Evolutionary conservation across 352 stramenopile genomes (phyloP).

Genomic region (Globisporangium okanoganense): DNA sequence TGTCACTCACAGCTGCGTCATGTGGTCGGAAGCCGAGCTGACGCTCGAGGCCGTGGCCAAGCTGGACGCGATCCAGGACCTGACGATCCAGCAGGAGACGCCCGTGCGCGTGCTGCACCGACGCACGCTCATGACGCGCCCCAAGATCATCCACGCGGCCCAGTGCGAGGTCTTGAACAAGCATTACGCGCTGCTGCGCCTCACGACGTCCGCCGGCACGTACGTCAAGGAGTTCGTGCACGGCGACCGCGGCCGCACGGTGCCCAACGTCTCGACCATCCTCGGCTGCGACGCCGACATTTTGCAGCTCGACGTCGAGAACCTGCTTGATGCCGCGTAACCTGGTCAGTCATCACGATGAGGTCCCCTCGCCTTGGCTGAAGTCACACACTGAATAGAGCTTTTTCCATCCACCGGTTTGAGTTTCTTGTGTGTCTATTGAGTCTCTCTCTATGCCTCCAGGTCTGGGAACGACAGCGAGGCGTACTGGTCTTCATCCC

Average conservation of each 20-base stretch:
- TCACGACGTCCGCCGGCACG: conserved; percentile 95
- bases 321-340: conserved; percentile 71
- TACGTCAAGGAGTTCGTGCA: conserved; percentile 99
- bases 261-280: conserved; percentile 92
- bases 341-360: not conserved
- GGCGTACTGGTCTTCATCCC: conserved; percentile 80
- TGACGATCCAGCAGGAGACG: conserved; percentile 94
- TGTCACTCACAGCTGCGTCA: conserved; percentile 50
- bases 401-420: not conserved
- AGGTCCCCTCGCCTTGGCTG: not conserved
- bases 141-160: conserved; percentile 88
- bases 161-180: conserved; percentile 91
- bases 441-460: not conserved
- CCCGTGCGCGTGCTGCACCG: conserved; percentile 98
- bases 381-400: not conserved
- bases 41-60: conserved; percentile 57
- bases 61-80: conserved; percentile 74
- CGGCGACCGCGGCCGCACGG: conserved; percentile 96
- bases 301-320: conserved; percentile 96
- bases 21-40: conserved; percentile 65
- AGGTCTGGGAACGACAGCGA: conserved; percentile 54
- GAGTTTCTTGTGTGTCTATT: not conserved
- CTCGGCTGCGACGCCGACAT: conserved; percentile 94
- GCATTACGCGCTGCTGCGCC: conserved; percentile 95
- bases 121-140: conserved; percentile 90